Base-by-base conservation (phyloP, 2,329 filamentous ascomycete genomes). In the Fusarium odoratissimum region DNA sequence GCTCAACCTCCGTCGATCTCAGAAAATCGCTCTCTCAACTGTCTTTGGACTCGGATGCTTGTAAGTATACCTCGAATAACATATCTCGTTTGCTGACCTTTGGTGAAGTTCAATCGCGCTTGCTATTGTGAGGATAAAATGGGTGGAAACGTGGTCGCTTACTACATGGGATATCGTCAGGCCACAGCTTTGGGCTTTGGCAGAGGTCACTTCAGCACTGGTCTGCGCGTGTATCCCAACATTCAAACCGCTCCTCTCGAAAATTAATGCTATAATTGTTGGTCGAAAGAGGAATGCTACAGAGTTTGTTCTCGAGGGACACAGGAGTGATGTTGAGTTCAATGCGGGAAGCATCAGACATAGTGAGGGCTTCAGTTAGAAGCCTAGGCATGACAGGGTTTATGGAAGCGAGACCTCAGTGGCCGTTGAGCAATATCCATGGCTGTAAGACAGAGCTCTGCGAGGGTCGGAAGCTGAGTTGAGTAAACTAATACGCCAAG, bases 141-240 rank as follows among this genome's bases (percentile, higher is more conserved):
- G 74, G 74, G 23, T 54, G 1, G 41, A 42, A 8, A 38, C 21
- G 0, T 38, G 51, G 14, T 30, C 44, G 1, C 46, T 44, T 8
- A 12, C 42, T 6, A 65, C 74, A 3, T 76, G 71, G 69, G 56
- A 64, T 16, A 73, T 63, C 8, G 69, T 73, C 6, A 38, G 37
- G 0, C 40, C 66, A 6, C 59, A 61, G 1, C 57, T 59, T 0
- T 76, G 66, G 74, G 75, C 71, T 0, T 67, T 76, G 2, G 64
- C 74, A 1, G 74, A 76, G 31, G 19, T 64, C 2, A 69, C 63
- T 12, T 69, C 74, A 0, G 69, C 71, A 6, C 41, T 76, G 10
- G 35, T 54, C 9, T 75, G 69, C 30, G 69, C 69, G 2, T 76
- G 74, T 2, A 52, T 76, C 5, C 74, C 74, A 6, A 75, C 73